Evolutionary conservation across 768 basidiomycete species (phyloP), one percentile per base, ranked within the genome.

Genomic region (Phlegmacium glaucopus): DNA sequence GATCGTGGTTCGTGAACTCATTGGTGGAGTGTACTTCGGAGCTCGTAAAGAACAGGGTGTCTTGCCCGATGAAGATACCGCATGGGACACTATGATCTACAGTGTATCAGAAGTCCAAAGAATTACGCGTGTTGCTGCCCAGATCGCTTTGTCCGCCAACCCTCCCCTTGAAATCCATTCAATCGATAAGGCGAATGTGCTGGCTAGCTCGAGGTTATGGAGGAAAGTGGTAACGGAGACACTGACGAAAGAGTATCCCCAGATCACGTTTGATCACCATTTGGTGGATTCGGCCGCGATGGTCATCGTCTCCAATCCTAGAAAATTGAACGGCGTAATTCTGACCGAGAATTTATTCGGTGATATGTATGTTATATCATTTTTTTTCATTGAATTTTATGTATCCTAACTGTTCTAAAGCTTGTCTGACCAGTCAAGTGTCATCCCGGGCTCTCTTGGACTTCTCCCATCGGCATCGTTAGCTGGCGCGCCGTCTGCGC

Each of bases 141-240:
- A 91, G 67, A 89, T 98, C 56, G 94, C 96, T 15, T 67, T 93
- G 42, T 74, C 85, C 17, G 70, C 82, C 4, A 76, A 87, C 61
- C 96, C 96, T 4, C 93, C 94, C 15, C 76, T 95, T 39, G 77
- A 82, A 16, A 85, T 99, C 49, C 90, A 92, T 68, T 95, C 93
- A 0, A 76, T 99, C 65, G 96, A 99, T 76, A 99, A 99, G 71
- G 96, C 96, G 45, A 99, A 99, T 68, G 96, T 99, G 16, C 82
- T 99, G 46, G 96, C 96, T 17, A 90, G 83, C 61, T 95, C 92
- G 29, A 75, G 96, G 41, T 72, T 99, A 35, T 99, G 96, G 96
- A 74, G 96, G 48, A 93, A 85, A 65, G 88, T 91, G 16, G 95
- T 96, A 45, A 87, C 81, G 2, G 91, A 96, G 61, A 84, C 88